Conservation (phyloP, 2,329 filamentous ascomycete species). For the Cladorrhinum sp. region DNA sequence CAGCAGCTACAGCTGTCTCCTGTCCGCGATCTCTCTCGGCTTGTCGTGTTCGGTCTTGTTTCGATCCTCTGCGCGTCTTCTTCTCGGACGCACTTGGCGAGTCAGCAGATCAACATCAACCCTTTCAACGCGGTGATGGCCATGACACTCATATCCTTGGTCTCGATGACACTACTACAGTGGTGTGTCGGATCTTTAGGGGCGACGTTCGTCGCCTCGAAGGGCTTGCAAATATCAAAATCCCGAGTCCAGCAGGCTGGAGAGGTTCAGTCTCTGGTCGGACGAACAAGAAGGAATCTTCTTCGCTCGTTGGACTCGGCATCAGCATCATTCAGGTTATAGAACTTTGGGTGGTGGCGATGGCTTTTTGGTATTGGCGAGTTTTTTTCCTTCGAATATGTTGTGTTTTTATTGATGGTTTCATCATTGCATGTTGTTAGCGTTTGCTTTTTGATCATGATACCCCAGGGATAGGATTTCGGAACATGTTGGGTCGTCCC, state of each 20-base stretch:
- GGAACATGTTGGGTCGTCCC: constrained; percentile 27
- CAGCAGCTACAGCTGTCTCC: neutral
- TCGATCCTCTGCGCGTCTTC: constrained; percentile 23
- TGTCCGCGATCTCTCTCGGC: constrained; percentile 16
- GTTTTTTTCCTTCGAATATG: constrained; percentile 5
- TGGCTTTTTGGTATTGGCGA: constrained; percentile 2
- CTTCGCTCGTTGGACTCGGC: constrained; percentile 8
- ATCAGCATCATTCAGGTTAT: constrained; percentile 8
- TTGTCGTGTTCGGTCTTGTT: constrained; percentile 30
- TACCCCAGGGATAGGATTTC: constrained; percentile 20
- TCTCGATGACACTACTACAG: constrained; percentile 13
- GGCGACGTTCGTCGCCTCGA: constrained; percentile 14
- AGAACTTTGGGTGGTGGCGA: constrained; percentile 10
- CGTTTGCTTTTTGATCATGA: constrained; percentile 23
- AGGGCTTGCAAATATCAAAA: constrained; percentile 15
- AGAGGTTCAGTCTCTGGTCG: constrained; percentile 13
- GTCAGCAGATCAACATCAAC: constrained; percentile 12
- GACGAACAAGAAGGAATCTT: constrained; percentile 8
- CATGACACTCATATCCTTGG: constrained; percentile 20
- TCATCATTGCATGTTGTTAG: constrained; percentile 13
- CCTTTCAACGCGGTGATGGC: constrained; percentile 18
- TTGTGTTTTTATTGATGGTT: constrained; percentile 12
- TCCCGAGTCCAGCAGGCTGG: constrained; percentile 4
- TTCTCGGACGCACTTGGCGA: constrained; percentile 3
- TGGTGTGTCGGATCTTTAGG: constrained; percentile 10